These are phyloP conservation scores for Mucor mucedo DNA, from an alignment of 371 early-diverging fungal species.

Conservation along the genomic window DNA sequence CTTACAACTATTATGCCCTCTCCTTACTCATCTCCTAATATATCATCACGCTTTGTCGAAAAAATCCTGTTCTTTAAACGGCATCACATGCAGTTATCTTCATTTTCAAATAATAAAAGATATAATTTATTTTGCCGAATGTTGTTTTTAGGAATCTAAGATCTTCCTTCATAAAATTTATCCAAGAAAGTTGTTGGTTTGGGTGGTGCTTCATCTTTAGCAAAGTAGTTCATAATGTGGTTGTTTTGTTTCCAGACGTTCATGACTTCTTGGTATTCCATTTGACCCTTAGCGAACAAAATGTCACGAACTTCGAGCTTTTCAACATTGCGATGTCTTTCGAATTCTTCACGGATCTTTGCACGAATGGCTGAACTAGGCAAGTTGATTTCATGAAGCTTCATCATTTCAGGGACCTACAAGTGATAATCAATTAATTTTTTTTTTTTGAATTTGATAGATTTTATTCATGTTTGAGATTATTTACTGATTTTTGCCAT, in stretches of 20 bases:
- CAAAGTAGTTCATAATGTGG: slow-evolving; percentile 91
- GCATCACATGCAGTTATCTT: neutral
- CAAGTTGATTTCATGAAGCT: slow-evolving; percentile 80
- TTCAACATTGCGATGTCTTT: slow-evolving; percentile 82
- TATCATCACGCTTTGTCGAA: too few species aligned
- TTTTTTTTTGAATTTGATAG: neutral
- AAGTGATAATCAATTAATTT: neutral
- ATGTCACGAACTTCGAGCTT: slow-evolving; percentile 85
- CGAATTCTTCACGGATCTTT: slow-evolving; percentile 93
- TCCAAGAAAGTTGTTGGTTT: slow-evolving; percentile 81
- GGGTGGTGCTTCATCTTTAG: slow-evolving; percentile 74
- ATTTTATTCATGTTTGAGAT: neutral
- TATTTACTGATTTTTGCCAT: slow-evolving; percentile 70
- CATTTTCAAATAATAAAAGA: neutral
- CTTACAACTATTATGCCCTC: neutral
- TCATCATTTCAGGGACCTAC: slow-evolving; percentile 83
- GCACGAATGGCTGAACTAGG: slow-evolving; percentile 76
- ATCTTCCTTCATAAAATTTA: slow-evolving; percentile 83
- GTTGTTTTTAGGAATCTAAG: slow-evolving; percentile 26
- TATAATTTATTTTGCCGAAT: neutral
- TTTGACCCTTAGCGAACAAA: slow-evolving; percentile 85
- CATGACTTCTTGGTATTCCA: slow-evolving; percentile 92
- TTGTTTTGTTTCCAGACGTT: slow-evolving; percentile 95
- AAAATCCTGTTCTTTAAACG: too few species aligned
- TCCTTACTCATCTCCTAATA: neutral